A percentile compares a stretch with the other conserved stretches of the same genome.
phyloP scores from a whole-genome alignment of 805 yeast species.

The Nakazawaea laoshanensis region DNA sequence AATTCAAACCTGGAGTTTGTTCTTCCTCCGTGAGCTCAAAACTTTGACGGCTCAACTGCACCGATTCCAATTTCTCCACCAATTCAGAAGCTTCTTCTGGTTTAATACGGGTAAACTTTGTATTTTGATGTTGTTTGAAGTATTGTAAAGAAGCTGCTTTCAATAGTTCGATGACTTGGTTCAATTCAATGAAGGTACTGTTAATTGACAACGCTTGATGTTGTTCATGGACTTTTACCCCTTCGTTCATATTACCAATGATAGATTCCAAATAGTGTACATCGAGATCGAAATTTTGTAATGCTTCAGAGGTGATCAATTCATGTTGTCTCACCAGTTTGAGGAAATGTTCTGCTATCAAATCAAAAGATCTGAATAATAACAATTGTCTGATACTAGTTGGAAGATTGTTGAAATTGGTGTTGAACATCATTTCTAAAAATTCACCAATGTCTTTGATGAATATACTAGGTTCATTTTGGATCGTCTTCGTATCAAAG shows the following conservation, averaged over 20 bases:
- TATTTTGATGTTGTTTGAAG: conserved; percentile 44
- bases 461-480: conserved; percentile 60
- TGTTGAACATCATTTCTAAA: conserved; percentile 75
- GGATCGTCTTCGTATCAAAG: conserved; percentile 52
- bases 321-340: conserved; percentile 47
- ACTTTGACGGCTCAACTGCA: conserved; percentile 12
- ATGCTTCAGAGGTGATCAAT: conserved; percentile 51
- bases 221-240: conserved; percentile 12
- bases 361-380: conserved; percentile 82
- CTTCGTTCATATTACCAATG: conserved; percentile 28
- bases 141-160: conserved; percentile 56
- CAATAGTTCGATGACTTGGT: conserved; percentile 72
- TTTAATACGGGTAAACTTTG: conserved; percentile 65
- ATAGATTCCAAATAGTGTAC: conserved; percentile 64
- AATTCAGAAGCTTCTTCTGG: conserved; percentile 62
- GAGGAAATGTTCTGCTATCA: conserved; percentile 64
- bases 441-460: conserved; percentile 81
- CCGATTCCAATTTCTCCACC: conserved; percentile 42
- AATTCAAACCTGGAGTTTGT: neutral
- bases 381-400: conserved; percentile 67
- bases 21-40: neutral
- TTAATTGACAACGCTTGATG: conserved; percentile 39
- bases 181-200: conserved; percentile 68
- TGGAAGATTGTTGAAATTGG: conserved; percentile 80
- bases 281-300: conserved; percentile 71